Evolutionary conservation across 345 rosid species (phyloP).

Genomic region (Stellera chamaejasme): DNA sequence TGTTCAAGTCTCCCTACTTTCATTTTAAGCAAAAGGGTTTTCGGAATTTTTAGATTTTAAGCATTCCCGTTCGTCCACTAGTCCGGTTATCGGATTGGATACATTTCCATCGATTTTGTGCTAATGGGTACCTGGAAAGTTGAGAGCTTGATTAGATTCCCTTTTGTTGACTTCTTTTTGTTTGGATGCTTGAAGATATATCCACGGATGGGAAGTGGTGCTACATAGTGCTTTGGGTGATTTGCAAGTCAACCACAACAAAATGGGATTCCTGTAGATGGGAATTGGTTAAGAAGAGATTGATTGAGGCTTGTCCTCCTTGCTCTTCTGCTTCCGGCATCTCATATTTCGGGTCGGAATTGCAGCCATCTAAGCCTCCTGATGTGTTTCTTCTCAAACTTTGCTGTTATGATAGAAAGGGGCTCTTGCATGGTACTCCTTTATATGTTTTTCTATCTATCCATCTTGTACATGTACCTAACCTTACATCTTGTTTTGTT

Average conservation of each 20-base stretch:
- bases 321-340: slow-evolving; percentile 72
- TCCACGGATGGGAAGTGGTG: slow-evolving; percentile 99
- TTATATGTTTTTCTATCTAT: neutral
- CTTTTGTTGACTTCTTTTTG: slow-evolving; percentile 4
- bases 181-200: slow-evolving; percentile 47
- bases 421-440: slow-evolving; percentile 68
- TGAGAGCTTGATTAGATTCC: slow-evolving; percentile 4
- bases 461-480: too few relatives aligned
- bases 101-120: neutral
- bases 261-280: slow-evolving; percentile 76
- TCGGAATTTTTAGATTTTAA: too few relatives aligned
- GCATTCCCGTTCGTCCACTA: too few relatives aligned
- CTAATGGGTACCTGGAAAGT: neutral
- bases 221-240: slow-evolving; percentile 85
- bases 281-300: slow-evolving; percentile 76
- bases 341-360: slow-evolving; percentile 45
- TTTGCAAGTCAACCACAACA: slow-evolving; percentile 40
- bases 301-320: slow-evolving; percentile 67
- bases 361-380: slow-evolving; percentile 49
- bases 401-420: slow-evolving; percentile 67
- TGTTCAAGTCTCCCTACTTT: too few relatives aligned
- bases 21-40: too few relatives aligned
- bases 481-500: too few relatives aligned
- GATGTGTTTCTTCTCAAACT: slow-evolving; percentile 79
- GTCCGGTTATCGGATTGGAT: too few relatives aligned